phyloP scores from a whole-genome alignment of 1,284 basidiomycete species.

The Sanghuangporus baumii region DNA sequence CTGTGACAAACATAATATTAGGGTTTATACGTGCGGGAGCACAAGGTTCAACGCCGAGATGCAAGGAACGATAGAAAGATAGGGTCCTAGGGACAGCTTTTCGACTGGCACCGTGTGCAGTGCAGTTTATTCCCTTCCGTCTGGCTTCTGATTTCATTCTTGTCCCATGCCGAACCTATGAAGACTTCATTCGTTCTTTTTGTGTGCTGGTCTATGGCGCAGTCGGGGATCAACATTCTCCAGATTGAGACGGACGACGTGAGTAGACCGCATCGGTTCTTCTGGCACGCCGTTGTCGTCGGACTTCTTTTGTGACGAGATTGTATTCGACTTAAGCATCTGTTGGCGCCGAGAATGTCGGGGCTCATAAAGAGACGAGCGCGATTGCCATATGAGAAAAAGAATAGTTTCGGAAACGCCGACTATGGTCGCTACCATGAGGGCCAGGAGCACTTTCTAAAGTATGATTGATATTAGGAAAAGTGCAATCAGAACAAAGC shows the following conservation, averaged over 20 bases:
- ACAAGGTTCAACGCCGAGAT: neutral
- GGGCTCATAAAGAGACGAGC: conserved; percentile 23
- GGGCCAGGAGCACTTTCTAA: conserved; percentile 57
- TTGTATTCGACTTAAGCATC: conserved; percentile 21
- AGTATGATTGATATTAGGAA: neutral
- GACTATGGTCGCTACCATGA: conserved; percentile 54
- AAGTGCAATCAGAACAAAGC: neutral
- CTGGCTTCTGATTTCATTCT: neutral
- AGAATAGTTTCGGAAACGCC: conserved; percentile 61
- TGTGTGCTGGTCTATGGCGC: conserved; percentile 6
- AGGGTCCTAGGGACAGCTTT: neutral
- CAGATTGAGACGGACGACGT: neutral
- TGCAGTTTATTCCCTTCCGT: neutral
- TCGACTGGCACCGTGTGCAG: neutral
- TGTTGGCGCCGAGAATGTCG: conserved; percentile 15
- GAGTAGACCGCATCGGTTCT: neutral
- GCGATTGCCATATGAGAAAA: conserved; percentile 66
- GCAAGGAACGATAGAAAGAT: neutral
- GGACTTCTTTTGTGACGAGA: conserved; percentile 31
- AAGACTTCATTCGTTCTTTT: neutral
- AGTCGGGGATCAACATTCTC: neutral
- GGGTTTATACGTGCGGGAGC: neutral
- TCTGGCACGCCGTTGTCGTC: conserved; percentile 22
- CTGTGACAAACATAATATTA: neutral
- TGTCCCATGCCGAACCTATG: neutral